Conservation (phyloP, 2,329 filamentous ascomycete genomes). For the Leptographium wingfieldii region DNA sequence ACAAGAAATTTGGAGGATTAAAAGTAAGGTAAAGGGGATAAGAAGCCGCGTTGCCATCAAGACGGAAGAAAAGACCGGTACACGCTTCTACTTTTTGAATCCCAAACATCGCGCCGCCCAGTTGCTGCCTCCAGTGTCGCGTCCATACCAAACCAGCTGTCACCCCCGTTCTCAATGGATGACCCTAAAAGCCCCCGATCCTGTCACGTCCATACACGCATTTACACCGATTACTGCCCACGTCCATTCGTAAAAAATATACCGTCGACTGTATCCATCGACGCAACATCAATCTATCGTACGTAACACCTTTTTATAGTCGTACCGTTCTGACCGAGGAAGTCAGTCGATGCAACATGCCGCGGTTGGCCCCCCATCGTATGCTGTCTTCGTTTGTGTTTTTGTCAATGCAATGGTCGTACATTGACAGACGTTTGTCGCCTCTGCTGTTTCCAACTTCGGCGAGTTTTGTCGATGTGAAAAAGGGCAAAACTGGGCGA, state of each 20-base stretch:
- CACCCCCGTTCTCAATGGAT: not conserved
- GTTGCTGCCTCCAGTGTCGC: conserved; percentile 1
- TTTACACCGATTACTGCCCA: not conserved
- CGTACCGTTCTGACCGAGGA: not conserved
- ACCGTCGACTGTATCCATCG: not conserved
- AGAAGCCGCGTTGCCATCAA: conserved; percentile 3
- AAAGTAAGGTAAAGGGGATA: conserved; percentile 2
- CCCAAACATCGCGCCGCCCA: conserved; percentile 1
- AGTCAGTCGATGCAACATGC: not conserved
- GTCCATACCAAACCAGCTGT: not conserved
- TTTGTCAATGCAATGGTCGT: no score
- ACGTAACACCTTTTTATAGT: not conserved
- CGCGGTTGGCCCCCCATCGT: not conserved
- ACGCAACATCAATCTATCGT: not conserved
- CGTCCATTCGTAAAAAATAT: not conserved
- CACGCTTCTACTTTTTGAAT: not conserved
- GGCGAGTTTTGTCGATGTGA: not conserved
- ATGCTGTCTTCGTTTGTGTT: not conserved
- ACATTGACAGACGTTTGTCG: no score
- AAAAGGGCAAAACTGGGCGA: not conserved
- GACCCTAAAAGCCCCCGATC: not conserved
- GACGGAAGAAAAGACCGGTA: not conserved
- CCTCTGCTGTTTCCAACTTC: no score
- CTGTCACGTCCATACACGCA: not conserved
- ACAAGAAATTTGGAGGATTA: conserved; percentile 1